These are phyloP conservation scores for Stemphylium vesicarium DNA, from an alignment of 2,329 filamentous ascomycete species.

Conservation along the genomic window DNA sequence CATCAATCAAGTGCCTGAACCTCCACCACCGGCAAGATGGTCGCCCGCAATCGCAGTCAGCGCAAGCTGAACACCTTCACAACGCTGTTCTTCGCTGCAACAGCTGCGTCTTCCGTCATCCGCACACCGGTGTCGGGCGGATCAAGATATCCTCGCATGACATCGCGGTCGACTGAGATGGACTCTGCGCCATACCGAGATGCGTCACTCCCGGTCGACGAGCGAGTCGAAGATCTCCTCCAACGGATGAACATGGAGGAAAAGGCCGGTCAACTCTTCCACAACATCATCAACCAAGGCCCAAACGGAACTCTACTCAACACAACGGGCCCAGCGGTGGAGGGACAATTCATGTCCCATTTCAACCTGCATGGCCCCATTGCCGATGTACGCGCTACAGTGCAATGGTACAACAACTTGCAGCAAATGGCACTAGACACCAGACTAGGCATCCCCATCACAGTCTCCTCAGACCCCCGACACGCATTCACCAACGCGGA, in stretches of 20 bases:
- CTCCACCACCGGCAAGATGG: conserved; percentile 14
- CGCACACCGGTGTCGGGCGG: conserved; percentile 7
- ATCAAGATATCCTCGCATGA: conserved; percentile 4
- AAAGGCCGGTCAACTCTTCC: conserved; percentile 59
- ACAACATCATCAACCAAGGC: conserved; percentile 45
- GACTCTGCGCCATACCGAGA: conserved; percentile 43
- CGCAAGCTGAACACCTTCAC: conserved; percentile 21
- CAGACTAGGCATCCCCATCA: conserved; percentile 58
- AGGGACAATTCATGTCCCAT: conserved; percentile 51
- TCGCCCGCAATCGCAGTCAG: conserved; percentile 13
- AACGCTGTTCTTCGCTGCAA: conserved; percentile 21
- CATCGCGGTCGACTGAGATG: conserved; percentile 11
- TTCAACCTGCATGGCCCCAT: conserved; percentile 58
- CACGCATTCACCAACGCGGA: conserved; percentile 55
- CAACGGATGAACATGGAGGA: conserved; percentile 57
- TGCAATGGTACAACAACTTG: conserved; percentile 52
- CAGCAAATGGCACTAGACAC: conserved; percentile 55
- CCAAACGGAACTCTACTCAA: conserved; percentile 44
- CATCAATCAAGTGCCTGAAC: not conserved
- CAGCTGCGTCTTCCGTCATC: conserved; percentile 20
- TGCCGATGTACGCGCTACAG: conserved; percentile 43
- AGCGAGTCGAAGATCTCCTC: conserved; percentile 56
- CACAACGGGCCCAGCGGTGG: conserved; percentile 43
- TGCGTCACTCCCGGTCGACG: conserved; percentile 51
- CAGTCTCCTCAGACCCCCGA: conserved; percentile 57